A percentile compares a stretch with the other conserved stretches of the same genome.
Evolutionary conservation across 352 stramenopile species (phyloP).

Genomic region (Phytopythium oedochilum): DNA sequence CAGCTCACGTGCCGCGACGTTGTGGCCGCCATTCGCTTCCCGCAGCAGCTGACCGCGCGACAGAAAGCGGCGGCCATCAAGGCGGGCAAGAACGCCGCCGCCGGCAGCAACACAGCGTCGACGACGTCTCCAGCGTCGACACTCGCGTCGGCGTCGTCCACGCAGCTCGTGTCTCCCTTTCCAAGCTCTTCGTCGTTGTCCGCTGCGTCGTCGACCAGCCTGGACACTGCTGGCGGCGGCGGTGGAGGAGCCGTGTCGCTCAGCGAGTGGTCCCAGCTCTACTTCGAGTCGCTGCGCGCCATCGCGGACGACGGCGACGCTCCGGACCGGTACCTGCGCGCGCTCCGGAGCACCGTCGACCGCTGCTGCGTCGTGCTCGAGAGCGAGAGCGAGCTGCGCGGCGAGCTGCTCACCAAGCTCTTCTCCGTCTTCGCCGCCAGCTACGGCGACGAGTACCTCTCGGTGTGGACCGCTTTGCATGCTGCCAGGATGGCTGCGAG

Average conservation of each 20-base stretch:
- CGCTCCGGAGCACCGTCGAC: conserved; percentile 36
- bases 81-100: conserved; percentile 21
- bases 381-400: conserved; percentile 46
- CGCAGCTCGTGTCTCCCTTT: conserved; percentile 7
- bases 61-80: conserved; percentile 33
- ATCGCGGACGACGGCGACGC: conserved; percentile 45
- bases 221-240: conserved; percentile 34
- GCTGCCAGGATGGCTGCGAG: no score
- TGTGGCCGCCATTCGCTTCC: conserved; percentile 42
- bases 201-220: conserved; percentile 34
- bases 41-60: conserved; percentile 29
- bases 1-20: conserved; percentile 42
- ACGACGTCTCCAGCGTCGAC: conserved; percentile 7
- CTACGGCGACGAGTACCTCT: conserved; percentile 64
- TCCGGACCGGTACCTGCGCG: conserved; percentile 23
- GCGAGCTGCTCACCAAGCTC: conserved; percentile 63
- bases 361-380: conserved; percentile 67
- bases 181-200: conserved; percentile 6
- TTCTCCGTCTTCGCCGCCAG: conserved; percentile 53
- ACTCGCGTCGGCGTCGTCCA: conserved; percentile 18
- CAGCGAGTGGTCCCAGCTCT: conserved; percentile 15
- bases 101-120: not conserved
- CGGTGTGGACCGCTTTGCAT: conserved; percentile 30
- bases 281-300: conserved; percentile 44
- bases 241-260: conserved; percentile 25